These are phyloP conservation scores for Colletotrichum salicis DNA, from an alignment of 2,329 filamentous ascomycete genomes.

Conservation along the genomic window DNA sequence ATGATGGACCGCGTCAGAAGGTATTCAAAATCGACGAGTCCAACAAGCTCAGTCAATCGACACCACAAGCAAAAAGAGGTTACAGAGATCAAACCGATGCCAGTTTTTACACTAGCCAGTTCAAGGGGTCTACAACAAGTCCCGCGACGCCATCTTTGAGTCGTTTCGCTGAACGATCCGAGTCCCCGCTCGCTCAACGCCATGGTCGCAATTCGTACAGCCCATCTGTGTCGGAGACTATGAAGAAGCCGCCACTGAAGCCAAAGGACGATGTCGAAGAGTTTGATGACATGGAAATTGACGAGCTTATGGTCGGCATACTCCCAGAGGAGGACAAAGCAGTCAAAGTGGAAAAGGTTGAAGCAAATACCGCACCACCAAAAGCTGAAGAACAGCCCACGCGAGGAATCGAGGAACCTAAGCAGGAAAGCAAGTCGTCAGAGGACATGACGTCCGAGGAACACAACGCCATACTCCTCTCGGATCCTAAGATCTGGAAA, in stretches of 20 bases:
- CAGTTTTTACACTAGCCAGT: slow-evolving; percentile 84
- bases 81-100: slow-evolving; percentile 85
- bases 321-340: slow-evolving; percentile 7
- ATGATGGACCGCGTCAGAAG: slow-evolving; percentile 82
- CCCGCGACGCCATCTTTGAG: slow-evolving; percentile 43
- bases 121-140: slow-evolving; percentile 54
- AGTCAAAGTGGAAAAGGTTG: neutral
- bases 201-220: slow-evolving; percentile 5
- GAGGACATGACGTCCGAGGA: slow-evolving; percentile 89
- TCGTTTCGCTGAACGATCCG: slow-evolving; percentile 42
- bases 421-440: slow-evolving; percentile 38
- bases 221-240: slow-evolving; percentile 37
- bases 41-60: slow-evolving; percentile 74
- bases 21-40: slow-evolving; percentile 74
- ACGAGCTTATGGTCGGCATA: slow-evolving; percentile 31
- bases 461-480: slow-evolving; percentile 86
- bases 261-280: slow-evolving; percentile 31
- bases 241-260: neutral
- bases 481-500: slow-evolving; percentile 86
- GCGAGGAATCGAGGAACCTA: slow-evolving; percentile 29
- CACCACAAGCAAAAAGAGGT: slow-evolving; percentile 64
- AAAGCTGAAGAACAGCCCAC: neutral
- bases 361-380: neutral
- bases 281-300: slow-evolving; percentile 33
- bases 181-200: slow-evolving; percentile 37